These are phyloP conservation scores for Fusarium dlaminii DNA, from an alignment of 2,329 filamentous ascomycete species.

Conservation along the genomic window DNA sequence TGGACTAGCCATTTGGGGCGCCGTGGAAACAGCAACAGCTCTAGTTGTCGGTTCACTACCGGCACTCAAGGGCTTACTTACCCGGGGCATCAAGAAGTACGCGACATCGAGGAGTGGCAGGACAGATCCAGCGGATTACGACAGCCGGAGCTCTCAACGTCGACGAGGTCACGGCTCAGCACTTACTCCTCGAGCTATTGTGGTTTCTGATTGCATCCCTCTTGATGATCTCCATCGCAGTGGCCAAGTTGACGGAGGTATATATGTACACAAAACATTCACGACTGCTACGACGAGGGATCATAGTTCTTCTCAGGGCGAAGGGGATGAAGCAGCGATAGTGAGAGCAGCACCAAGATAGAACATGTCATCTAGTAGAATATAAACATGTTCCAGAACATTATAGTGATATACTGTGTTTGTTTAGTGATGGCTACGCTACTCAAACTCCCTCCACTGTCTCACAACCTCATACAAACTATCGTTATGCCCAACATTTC, in stretches of 20 bases:
- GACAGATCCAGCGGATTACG: constrained; percentile 4
- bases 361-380: not conserved
- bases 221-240: constrained; percentile 3
- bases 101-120: not conserved
- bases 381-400: too few species aligned
- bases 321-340: constrained; percentile 10
- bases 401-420: not conserved
- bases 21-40: constrained; percentile 20
- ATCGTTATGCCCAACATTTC: constrained; percentile 12
- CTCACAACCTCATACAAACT: constrained; percentile 11
- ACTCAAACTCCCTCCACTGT: constrained; percentile 11
- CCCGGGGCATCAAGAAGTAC: constrained; percentile 18
- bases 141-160: not conserved
- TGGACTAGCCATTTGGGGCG: constrained; percentile 20
- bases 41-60: constrained; percentile 16
- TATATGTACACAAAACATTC: constrained; percentile 25
- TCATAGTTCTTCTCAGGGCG: not conserved
- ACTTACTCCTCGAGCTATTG: not conserved
- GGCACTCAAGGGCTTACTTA: constrained; percentile 12
- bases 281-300: not conserved
- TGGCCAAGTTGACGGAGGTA: not conserved
- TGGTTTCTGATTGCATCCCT: constrained; percentile 7
- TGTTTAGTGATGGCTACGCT: not conserved
- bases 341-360: not conserved
- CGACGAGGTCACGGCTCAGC: constrained; percentile 6